Base-by-base conservation (phyloP, 306 rosid species). In the Vicia villosa region DNA sequence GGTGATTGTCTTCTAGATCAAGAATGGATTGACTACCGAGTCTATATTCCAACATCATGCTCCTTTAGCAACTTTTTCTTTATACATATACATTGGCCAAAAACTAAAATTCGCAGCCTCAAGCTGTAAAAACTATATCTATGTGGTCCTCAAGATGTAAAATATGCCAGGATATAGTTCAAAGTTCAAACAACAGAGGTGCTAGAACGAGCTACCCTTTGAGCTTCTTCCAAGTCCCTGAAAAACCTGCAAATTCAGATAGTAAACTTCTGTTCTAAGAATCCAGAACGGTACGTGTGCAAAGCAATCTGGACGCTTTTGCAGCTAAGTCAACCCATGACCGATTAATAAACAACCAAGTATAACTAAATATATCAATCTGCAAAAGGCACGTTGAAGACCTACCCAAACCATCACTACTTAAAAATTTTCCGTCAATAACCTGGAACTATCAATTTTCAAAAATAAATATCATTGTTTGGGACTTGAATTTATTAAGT, bases 151-250 rank as follows among this genome's bases (percentile, higher is more conserved):
- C 64, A 20, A 58, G 28, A 69, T 30, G 73, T 72, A 24, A 72
- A 78, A 54, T 52, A 50, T 73, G 76, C 62, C 74, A 46, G 50
- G 37, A 63, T 45, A 40, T 15, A 56, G 69, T 74, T 94, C 87
- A 94, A 66, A 56, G 72, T 74, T 94, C 87, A 94, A 66, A 86
- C 58, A 49, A 82, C 34, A 15, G 81, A 50, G 19, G 81, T 69
- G 76, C 86, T 90, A n/a, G 81, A 80, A 47, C 88, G 96, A 80
- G 89, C 81, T 61, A 79, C 78, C 80, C 85, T 89, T 70, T 91
- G 95, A 83, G 96, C 97, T 86, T 94, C 97, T 91, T 94, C 96
- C 84, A 94, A 84, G 83, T 91, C 99, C 88, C 72, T 91, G 70
- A 94, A 70, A 85, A 94, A 91, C 81, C 99, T 91, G 90, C 69